These are phyloP conservation scores for Colletotrichum siamense DNA, from an alignment of 2,329 filamentous ascomycete species.

Conservation along the genomic window DNA sequence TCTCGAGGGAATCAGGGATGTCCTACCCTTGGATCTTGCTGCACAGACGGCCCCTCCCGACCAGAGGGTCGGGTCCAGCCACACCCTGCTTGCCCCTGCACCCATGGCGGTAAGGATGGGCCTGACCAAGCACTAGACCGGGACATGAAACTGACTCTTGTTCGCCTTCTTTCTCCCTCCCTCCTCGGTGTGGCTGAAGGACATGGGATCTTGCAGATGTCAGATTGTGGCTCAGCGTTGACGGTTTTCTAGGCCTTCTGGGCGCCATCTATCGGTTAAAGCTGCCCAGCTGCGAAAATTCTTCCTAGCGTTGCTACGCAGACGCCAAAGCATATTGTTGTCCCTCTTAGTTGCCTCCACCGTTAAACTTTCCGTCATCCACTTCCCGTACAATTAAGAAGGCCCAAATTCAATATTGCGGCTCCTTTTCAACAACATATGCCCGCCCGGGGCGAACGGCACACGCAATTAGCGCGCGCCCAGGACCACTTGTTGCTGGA, in stretches of 20 bases:
- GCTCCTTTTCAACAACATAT: neutral
- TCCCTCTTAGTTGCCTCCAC: neutral
- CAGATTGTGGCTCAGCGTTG: constrained; percentile 1
- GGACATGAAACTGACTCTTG: constrained; percentile 6
- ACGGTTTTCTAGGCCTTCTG: neutral
- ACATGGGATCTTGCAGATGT: neutral
- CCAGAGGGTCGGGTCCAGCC: constrained; percentile 6
- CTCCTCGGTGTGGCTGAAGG: neutral
- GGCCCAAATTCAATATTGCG: neutral
- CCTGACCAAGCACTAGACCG: neutral
- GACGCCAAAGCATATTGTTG: neutral
- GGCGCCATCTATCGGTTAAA: constrained; percentile 18
- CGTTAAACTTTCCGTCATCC: neutral
- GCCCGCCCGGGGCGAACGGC: neutral
- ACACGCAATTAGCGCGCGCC: neutral
- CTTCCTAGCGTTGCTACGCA: neutral
- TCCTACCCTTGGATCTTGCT: neutral
- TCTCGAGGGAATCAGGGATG: neutral
- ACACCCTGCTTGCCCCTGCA: neutral
- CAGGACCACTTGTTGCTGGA: neutral
- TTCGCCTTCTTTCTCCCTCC: neutral
- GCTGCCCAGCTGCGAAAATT: neutral
- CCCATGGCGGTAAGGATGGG: neutral
- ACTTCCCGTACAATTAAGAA: neutral
- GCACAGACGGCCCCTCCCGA: constrained; percentile 17